A percentile compares a stretch with the other conserved stretches of the same genome.
Evolutionary conservation across 441 rosid species (phyloP).

Genomic region (Populus hybrid): DNA sequence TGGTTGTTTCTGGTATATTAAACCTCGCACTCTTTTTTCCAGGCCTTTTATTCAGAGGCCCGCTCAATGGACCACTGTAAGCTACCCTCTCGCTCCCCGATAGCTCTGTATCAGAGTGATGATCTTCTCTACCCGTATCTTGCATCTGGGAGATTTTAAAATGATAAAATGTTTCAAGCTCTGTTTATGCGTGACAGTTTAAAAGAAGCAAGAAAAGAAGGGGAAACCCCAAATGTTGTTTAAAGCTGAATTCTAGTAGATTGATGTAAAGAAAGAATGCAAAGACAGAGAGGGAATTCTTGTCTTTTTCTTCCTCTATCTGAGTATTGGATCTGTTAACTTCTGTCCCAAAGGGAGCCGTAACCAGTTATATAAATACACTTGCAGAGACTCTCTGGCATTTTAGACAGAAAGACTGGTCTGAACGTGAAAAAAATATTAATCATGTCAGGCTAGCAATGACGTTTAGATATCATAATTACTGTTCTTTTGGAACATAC

Average conservation of each 20-base stretch:
- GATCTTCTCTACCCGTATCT: constrained; percentile 35
- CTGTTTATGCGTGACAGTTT: neutral
- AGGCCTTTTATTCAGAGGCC: constrained; percentile 37
- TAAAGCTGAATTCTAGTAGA: neutral
- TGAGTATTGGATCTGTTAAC: neutral
- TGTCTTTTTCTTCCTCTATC: neutral
- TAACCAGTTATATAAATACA: neutral
- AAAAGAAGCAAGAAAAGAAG: neutral
- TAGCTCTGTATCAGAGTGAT: constrained; percentile 60
- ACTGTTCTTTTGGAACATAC: neutral
- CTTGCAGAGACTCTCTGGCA: neutral
- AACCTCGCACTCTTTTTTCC: constrained; percentile 73
- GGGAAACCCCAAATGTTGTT: neutral
- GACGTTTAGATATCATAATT: neutral
- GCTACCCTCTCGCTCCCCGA: constrained; percentile 46
- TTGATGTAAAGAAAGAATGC: neutral
- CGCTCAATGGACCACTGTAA: constrained; percentile 63
- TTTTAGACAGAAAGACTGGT: neutral
- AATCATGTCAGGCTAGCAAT: neutral
- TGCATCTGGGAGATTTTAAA: constrained; percentile 18
- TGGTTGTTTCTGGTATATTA: constrained; percentile 34
- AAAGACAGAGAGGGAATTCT: neutral
- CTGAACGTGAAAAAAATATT: neutral
- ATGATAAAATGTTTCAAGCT: neutral
- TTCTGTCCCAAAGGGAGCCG: neutral